Evolutionary conservation across 2,329 filamentous ascomycete genomes (phyloP), one percentile per base, ranked within the genome.

Genomic region (Beauveria rudraprayagi): DNA sequence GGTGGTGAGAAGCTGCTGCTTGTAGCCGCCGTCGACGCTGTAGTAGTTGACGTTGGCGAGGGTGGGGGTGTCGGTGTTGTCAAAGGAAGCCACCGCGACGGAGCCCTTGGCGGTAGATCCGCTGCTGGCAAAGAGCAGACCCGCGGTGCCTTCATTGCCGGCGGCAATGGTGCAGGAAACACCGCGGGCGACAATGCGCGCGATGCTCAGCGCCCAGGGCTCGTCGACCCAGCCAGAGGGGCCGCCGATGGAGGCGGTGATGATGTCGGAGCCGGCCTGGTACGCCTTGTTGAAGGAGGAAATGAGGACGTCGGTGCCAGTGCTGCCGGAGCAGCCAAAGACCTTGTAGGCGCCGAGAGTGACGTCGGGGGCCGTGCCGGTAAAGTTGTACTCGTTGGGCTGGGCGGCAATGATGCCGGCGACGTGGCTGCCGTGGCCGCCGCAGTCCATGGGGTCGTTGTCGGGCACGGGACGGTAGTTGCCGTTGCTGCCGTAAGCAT

Each of bases 391-490:
- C 0, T 74, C 70, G 67, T 84, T 77, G 51, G 71, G 69, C 68
- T 85, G 80, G 1, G 83, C 84, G 2, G 83, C 85, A 50, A 88
- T 79, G 63, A 84, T 86, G 37, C 86, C 85, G 1, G 83, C 78
- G 26, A 85, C 82, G 69, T 85, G 83, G 0, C 81, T 84, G 34
- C 85, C 84, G 69, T 88, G 84, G 2, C 84, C 84, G 2, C 68
- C 71, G 66, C 82, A 84, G 64, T 81, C 81, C 66, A 81, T 80
- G 2, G 83, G 84, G 63, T 83, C 79, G 2, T 70, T 51, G 64
- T 80, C 80, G 1, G 81, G 80, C 0, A 71, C 63, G 9, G 57
- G 40, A 0, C 17, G 10, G 19, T 28, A 34, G 1, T 67, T 71
- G 63, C 75, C 76, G 54, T 63, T 60, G 48, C 76, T 76, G 50